Base-by-base conservation (phyloP, 2,329 filamentous ascomycete species). In the Colletotrichum scovillei region DNA sequence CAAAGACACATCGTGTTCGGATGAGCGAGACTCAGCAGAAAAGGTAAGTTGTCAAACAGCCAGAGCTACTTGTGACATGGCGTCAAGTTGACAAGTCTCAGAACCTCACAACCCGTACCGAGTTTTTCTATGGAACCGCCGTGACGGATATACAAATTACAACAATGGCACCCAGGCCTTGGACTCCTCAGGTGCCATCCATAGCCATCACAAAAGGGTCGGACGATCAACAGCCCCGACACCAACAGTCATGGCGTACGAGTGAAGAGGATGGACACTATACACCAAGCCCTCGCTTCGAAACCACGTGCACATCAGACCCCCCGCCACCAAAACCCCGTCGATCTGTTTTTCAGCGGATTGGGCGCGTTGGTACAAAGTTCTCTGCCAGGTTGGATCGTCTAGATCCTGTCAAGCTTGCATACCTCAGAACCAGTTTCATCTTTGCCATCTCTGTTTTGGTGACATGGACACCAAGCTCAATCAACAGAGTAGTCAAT, bases 401-500 rank as follows among this genome's bases (percentile, higher is more conserved):
- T 77, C 81, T 87, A 76, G 89, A 91, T 79, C 88, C 88, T 1
- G 84, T 91, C 75, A 91, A 91, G 82, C 82, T 90, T 5, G 89
- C 89, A 11, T 91, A 91, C 77, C 83, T 91, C 56, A 86, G 89
- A 16, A 91, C 89, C 8, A 90, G 88, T 30, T 89, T 91, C 77
- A 86, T 91, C 12, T 91, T 91, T 76, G 88, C 89, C 59, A 84
- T 91, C 71, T 90, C 88, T 60, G 88, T 91, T 30, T 82, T 91
- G 42, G 88, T 91, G 55, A 91, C 89, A 3, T 91, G 89, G 89
- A 90, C 89, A 4, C 89, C 89, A 6, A 93, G 91, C 76, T 93
- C 91, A 72, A 87, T 94, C 79, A 96, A 96, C 81, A 88, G 93
- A 35, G 89, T 95, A 32, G 92, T 95, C 81, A 88, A 90, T 75